Percentiles rank a stretch among this genome's conserved stretches.
Conservation (phyloP, 176 grass and related monocot genomes). For the Aegilops tauschii region DNA sequence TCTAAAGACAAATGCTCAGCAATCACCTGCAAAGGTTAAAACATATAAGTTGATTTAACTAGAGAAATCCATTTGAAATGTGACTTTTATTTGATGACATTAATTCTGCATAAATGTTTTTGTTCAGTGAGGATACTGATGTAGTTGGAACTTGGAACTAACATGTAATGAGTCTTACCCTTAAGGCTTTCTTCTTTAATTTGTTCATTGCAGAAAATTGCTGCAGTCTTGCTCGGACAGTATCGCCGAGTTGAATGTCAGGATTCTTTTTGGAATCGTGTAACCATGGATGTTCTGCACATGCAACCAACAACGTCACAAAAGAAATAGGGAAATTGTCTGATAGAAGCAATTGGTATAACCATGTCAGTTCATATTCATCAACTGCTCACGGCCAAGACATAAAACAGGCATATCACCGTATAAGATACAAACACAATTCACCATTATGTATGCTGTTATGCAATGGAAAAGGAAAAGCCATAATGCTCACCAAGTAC, state of each 20-base stretch:
- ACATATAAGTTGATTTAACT: constrained; percentile 1
- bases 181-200: constrained; percentile 95
- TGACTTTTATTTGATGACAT: background rate
- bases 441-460: background rate
- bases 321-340: background rate
- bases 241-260: constrained; percentile 81
- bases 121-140: constrained; percentile 1
- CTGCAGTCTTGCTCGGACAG: constrained; percentile 75
- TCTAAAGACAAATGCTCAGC: constrained; percentile 83
- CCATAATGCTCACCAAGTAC: constrained; percentile 71
- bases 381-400: background rate
- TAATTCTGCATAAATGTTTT: background rate
- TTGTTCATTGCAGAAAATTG: constrained; percentile 99
- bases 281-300: constrained; percentile 89
- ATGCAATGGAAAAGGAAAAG: background rate
- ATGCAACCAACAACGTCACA: constrained; percentile 17
- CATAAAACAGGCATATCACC: constrained; percentile 8
- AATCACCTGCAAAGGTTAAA: constrained; percentile 60
- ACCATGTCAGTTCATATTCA: background rate
- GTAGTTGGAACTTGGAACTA: background rate
- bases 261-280: constrained; percentile 81
- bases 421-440: background rate
- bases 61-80: background rate
- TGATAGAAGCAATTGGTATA: background rate
- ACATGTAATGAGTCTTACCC: constrained; percentile 49